Conservation (phyloP, 768 basidiomycete species). For the Lentinula edodes region DNA sequence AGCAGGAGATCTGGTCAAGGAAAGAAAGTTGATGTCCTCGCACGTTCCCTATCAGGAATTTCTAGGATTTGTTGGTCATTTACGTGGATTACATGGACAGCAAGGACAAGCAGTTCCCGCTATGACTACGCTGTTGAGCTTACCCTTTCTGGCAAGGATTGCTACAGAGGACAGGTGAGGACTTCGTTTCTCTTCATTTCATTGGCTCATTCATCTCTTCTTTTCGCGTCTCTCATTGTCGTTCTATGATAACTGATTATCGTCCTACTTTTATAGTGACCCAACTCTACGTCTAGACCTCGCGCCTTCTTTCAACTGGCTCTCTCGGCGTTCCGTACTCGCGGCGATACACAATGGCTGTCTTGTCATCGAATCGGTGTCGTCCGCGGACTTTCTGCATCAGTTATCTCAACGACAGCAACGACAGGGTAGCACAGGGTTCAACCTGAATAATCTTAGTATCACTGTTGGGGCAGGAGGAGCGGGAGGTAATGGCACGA, state of each 20-base stretch:
- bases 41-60: slow-evolving; percentile 83
- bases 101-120: slow-evolving; percentile 52
- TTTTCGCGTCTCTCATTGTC: too few relatives aligned
- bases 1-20: slow-evolving; percentile 57
- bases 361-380: slow-evolving; percentile 82
- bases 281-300: slow-evolving; percentile 88
- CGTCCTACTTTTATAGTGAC: slow-evolving; percentile 47
- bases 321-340: slow-evolving; percentile 80
- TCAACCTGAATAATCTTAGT: slow-evolving; percentile 37
- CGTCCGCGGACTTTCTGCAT: slow-evolving; percentile 54
- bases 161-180: slow-evolving; percentile 75
- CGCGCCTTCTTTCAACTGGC: slow-evolving; percentile 92
- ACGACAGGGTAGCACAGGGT: slow-evolving; percentile 31
- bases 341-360: slow-evolving; percentile 84
- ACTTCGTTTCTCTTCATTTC: slow-evolving; percentile 8
- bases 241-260: slow-evolving; percentile 6
- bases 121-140: slow-evolving; percentile 67
- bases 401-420: slow-evolving; percentile 30
- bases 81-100: slow-evolving; percentile 61
- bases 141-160: slow-evolving; percentile 76
- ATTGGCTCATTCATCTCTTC: too few relatives aligned
- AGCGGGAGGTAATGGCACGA: background rate
- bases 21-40: slow-evolving; percentile 52
- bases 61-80: slow-evolving; percentile 66
- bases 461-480: slow-evolving; percentile 21